phyloP scores from a whole-genome alignment of 106 monocot genomes.

The Phalaenopsis aphrodite region DNA sequence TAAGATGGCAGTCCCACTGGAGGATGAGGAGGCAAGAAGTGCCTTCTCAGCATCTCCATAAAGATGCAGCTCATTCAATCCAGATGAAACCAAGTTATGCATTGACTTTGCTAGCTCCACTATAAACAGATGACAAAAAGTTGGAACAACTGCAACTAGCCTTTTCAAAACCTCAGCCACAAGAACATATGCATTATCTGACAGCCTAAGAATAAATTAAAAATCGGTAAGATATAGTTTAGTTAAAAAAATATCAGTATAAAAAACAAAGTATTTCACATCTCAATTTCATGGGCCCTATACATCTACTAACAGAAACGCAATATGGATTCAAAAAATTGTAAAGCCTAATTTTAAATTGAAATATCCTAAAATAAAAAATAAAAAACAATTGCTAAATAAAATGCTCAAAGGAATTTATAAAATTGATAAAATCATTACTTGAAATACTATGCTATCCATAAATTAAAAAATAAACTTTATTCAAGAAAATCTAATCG shows the following conservation, averaged over 20 bases:
- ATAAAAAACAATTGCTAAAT: no score
- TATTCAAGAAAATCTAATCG: no score
- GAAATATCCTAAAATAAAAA: background rate
- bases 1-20: constrained; percentile 80
- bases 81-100: constrained; percentile 55
- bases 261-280: background rate
- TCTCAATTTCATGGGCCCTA: background rate
- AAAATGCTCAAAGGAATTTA: no score
- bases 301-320: background rate
- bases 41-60: constrained; percentile 77
- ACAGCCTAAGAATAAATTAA: constrained; percentile 40
- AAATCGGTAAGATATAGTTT: background rate
- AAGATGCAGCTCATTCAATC: constrained; percentile 62
- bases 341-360: background rate
- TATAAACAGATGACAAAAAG: constrained; percentile 74
- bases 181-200: constrained; percentile 87
- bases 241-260: background rate
- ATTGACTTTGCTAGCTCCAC: constrained; percentile 78
- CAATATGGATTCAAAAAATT: background rate
- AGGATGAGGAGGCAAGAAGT: constrained; percentile 62
- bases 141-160: constrained; percentile 72
- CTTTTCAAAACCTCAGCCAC: constrained; percentile 86
- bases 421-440: no score
- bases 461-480: no score
- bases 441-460: no score